These are phyloP conservation scores for Fagopyrum tataricum DNA, from an alignment of 148 eudicot species.

Conservation along the genomic window DNA sequence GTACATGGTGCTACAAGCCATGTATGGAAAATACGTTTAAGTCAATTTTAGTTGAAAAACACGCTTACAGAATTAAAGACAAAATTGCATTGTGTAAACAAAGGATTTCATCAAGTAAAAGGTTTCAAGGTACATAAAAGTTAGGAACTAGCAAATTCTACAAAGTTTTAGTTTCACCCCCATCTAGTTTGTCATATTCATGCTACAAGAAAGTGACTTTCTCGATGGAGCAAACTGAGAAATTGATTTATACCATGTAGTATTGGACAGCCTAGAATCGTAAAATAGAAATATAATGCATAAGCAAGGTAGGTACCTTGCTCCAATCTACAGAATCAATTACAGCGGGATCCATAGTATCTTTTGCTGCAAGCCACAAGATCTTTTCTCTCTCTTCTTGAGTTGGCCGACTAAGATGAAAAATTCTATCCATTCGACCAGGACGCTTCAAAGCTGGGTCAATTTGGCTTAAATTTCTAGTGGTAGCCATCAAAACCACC, in stretches of 20 bases:
- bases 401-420: conserved; percentile 75
- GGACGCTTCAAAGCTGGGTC: conserved; percentile 90
- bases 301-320: conserved; percentile 40
- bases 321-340: conserved; percentile 82
- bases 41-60: not conserved
- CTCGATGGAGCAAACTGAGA: not conserved
- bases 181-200: not conserved
- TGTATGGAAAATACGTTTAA: not conserved
- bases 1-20: not conserved
- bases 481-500: conserved; percentile 96
- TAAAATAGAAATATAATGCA: not conserved
- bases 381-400: conserved; percentile 84
- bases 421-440: conserved; percentile 97
- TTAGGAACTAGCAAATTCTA: not conserved
- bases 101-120: not conserved
- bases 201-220: not conserved
- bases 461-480: conserved; percentile 66
- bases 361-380: conserved; percentile 57
- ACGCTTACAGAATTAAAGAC: not conserved
- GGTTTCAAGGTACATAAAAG: not conserved
- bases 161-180: not conserved
- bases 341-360: conserved; percentile 78
- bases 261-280: not conserved
- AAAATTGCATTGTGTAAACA: not conserved
- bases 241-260: not conserved